Evolutionary conservation across 2,329 filamentous ascomycete species (phyloP), one percentile per base, ranked within the genome.

Genomic region (Clonostachys rhizophaga): DNA sequence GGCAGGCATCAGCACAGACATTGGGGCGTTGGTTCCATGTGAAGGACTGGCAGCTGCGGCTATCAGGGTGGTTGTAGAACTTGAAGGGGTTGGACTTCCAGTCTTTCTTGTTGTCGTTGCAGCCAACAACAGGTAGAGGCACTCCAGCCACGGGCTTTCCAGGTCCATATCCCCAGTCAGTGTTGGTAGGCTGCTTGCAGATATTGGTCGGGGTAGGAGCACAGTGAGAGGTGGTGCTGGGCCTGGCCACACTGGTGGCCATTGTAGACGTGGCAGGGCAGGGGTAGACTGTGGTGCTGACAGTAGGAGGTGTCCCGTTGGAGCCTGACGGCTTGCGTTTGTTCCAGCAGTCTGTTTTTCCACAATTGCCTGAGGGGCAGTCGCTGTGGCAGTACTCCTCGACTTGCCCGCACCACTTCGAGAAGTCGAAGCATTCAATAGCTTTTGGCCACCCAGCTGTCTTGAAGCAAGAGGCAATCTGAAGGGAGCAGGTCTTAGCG

Each of bases 161-260:
- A 2, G 85, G 83, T 2, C 79, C 82, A 58, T 91, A 92, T 45
- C 81, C 83, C 54, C 76, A 79, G 59, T 76, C 75, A 54, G 79
- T 76, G 64, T 67, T 75, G 45, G 65, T 61, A n/a, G 77, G 72
- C 61, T 80, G 75, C 35, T 59, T 64, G 70, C 77, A 81, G 55
- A 81, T 70, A 54, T 73, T 72, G 47, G 73, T 76, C 2, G 74
- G 70, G 34, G 70, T 61, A 3, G 76, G 72, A 45, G 71, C 64
- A 46, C 71, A 67, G 40, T 64, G 62, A 45, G 62, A 60, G 18
- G 62, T 60, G 16, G 61, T 56, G 20, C 54, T 55, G 18, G 50
- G 46, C 9, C 50, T 49, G 9, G 55, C 50, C 12, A 47, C 56
- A 5, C 54, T 58, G 11, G 63, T 57, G 3, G 58, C 54, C 8